These are phyloP conservation scores for Stramenopiles sp. DNA, from an alignment of 352 stramenopile species.

Conservation along the genomic window DNA sequence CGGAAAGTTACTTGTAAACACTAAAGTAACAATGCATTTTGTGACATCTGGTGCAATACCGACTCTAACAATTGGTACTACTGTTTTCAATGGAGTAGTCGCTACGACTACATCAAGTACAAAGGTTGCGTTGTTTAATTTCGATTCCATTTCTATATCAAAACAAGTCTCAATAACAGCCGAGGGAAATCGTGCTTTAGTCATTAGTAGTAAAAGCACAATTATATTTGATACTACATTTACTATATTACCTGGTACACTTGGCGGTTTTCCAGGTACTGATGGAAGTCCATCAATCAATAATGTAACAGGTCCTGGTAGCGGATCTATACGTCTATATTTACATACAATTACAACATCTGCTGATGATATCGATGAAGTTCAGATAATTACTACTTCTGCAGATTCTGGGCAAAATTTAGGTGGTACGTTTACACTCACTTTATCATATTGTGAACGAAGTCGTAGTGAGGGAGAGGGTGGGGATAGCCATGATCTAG, in stretches of 20 bases:
- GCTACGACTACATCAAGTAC: constrained; percentile 12
- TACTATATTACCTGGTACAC: constrained; percentile 29
- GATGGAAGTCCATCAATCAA: background rate
- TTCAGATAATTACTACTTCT: constrained; percentile 46
- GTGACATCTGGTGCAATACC: too few relatives aligned
- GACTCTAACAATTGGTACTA: constrained; percentile 13
- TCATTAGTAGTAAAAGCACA: constrained; percentile 48
- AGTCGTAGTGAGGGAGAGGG: too few relatives aligned
- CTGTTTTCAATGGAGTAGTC: background rate
- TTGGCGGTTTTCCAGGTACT: constrained; percentile 21
- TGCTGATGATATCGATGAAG: constrained; percentile 36
- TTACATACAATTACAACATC: constrained; percentile 51
- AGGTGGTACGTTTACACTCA: too few relatives aligned
- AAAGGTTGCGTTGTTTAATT: constrained; percentile 67
- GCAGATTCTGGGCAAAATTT: constrained; percentile 37
- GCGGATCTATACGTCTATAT: constrained; percentile 41
- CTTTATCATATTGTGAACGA: too few relatives aligned
- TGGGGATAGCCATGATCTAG: too few relatives aligned
- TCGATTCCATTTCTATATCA: constrained; percentile 58
- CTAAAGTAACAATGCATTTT: too few relatives aligned
- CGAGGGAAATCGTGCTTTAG: constrained; percentile 37
- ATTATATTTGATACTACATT: constrained; percentile 51
- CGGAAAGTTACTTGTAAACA: too few relatives aligned
- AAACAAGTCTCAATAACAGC: constrained; percentile 35
- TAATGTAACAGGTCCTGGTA: constrained; percentile 66